Conservation (phyloP, 805 yeast genomes). For the Cyberlindnera meyerae region DNA sequence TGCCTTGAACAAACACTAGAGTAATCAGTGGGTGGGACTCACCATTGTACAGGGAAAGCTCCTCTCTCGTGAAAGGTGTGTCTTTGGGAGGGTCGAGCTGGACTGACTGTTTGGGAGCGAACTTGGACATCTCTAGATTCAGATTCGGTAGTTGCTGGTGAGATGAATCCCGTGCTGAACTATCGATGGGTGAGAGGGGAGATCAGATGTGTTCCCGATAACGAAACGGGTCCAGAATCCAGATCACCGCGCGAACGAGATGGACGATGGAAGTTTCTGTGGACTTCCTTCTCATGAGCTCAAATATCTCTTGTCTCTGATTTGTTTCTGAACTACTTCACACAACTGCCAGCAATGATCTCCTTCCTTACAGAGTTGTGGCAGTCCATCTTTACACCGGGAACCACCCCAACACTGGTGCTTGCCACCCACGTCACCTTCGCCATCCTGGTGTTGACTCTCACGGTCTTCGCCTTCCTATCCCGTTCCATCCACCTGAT, state of each 20-base stretch:
- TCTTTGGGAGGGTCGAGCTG: conserved; percentile 47
- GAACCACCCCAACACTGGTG: conserved; percentile 85
- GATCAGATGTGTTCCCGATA: too few species aligned
- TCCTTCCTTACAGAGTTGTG: conserved; percentile 64
- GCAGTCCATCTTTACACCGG: conserved; percentile 91
- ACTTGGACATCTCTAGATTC: conserved; percentile 29
- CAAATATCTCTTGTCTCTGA: neutral
- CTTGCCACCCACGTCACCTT: conserved; percentile 87
- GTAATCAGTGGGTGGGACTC: conserved; percentile 11
- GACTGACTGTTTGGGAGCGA: conserved; percentile 53
- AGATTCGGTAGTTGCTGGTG: too few species aligned
- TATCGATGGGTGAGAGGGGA: too few species aligned
- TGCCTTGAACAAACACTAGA: neutral
- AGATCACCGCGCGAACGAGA: neutral
- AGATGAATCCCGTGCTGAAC: too few species aligned
- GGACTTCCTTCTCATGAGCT: too few species aligned
- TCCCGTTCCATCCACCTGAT: conserved; percentile 61
- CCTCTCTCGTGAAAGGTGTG: conserved; percentile 36
- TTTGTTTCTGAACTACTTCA: neutral
- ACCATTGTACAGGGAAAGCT: conserved; percentile 45
- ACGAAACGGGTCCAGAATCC: too few species aligned
- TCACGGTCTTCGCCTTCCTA: conserved; percentile 52
- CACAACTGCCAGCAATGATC: conserved; percentile 9
- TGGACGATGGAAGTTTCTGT: too few species aligned
- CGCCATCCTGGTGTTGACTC: conserved; percentile 51